These are phyloP conservation scores for Colletotrichum tamarilloi DNA, from an alignment of 2,329 filamentous ascomycete species.

Conservation along the genomic window DNA sequence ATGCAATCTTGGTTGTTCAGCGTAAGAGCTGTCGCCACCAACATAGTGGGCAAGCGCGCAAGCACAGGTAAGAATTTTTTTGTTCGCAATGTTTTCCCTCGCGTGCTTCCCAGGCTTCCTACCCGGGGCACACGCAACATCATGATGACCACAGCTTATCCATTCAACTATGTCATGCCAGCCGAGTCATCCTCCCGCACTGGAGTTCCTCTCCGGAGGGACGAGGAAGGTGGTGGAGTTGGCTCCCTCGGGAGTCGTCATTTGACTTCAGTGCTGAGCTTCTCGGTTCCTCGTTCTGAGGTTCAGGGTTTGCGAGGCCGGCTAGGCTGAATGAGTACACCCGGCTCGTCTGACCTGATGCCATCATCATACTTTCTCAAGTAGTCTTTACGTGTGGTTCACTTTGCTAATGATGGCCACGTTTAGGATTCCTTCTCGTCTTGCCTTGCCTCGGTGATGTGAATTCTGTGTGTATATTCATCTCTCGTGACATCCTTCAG, in stretches of 20 bases:
- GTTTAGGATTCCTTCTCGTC: not conserved
- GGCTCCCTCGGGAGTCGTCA: slow-evolving; percentile 56
- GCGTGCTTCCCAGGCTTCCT: not conserved
- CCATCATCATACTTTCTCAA: not conserved
- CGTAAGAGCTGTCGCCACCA: not conserved
- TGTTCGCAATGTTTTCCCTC: slow-evolving; percentile 19
- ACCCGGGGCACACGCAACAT: slow-evolving; percentile 10
- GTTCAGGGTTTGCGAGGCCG: slow-evolving; percentile 60
- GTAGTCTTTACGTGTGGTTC: not conserved
- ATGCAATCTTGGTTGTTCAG: not conserved
- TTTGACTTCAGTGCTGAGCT: slow-evolving; percentile 67
- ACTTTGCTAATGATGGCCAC: slow-evolving; percentile 2
- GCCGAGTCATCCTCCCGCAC: slow-evolving; percentile 81
- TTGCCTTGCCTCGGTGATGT: not conserved
- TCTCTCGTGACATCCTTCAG: not conserved
- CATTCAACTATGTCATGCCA: slow-evolving; percentile 77
- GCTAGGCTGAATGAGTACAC: slow-evolving; percentile 74
- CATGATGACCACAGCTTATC: slow-evolving; percentile 78
- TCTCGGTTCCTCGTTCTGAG: slow-evolving; percentile 49
- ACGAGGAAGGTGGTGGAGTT: slow-evolving; percentile 83
- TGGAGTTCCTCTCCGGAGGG: slow-evolving; percentile 63
- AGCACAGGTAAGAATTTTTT: not conserved
- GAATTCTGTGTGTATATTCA: not conserved
- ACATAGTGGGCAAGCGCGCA: no score
- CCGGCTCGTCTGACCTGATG: slow-evolving; percentile 67